Conservation (phyloP, 768 basidiomycete species). For the Galerina sulciceps region DNA sequence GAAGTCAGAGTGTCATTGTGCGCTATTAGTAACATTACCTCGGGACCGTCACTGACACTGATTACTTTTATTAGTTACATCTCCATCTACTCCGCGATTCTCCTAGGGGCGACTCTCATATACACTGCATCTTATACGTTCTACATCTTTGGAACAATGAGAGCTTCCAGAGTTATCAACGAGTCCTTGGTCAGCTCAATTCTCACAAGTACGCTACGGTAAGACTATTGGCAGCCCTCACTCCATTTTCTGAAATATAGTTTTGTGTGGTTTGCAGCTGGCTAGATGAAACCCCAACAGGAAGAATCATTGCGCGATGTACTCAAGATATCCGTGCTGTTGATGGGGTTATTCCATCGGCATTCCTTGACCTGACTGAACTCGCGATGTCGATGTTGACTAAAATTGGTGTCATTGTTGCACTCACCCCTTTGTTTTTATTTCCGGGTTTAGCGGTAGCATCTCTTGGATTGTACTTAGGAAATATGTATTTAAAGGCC, state of each 20-base stretch:
- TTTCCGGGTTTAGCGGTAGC: conserved; percentile 45
- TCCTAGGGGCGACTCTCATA: not conserved
- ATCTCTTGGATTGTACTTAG: conserved; percentile 43
- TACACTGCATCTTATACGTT: conserved; percentile 2
- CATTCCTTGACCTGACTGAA: conserved; percentile 24
- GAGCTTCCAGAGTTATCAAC: conserved; percentile 15
- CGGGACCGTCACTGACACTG: conserved; percentile 20
- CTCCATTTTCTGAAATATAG: conserved; percentile 22
- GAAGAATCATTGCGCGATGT: conserved; percentile 20
- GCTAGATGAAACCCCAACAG: conserved; percentile 27
- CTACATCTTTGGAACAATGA: conserved; percentile 10
- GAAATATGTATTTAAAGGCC: conserved; percentile 45
- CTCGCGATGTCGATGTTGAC: conserved; percentile 39
- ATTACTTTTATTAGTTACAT: conserved; percentile 3
- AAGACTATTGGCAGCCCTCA: not conserved
- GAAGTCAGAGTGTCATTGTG: conserved; percentile 24
- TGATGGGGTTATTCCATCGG: conserved; percentile 41
- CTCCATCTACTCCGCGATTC: not conserved
- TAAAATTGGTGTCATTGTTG: conserved; percentile 44
- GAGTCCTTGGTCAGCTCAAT: conserved; percentile 12
- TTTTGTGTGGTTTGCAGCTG: conserved; percentile 25
- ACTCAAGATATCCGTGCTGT: conserved; percentile 39
- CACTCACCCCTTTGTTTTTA: conserved; percentile 47
- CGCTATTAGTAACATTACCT: not conserved
- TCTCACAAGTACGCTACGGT: conserved; percentile 19